A percentile compares a stretch with the other conserved stretches of the same genome.
These are phyloP conservation scores for Astrothelium subdiscretum DNA, from an alignment of 495 filamentous ascomycete species.

Conservation along the genomic window DNA sequence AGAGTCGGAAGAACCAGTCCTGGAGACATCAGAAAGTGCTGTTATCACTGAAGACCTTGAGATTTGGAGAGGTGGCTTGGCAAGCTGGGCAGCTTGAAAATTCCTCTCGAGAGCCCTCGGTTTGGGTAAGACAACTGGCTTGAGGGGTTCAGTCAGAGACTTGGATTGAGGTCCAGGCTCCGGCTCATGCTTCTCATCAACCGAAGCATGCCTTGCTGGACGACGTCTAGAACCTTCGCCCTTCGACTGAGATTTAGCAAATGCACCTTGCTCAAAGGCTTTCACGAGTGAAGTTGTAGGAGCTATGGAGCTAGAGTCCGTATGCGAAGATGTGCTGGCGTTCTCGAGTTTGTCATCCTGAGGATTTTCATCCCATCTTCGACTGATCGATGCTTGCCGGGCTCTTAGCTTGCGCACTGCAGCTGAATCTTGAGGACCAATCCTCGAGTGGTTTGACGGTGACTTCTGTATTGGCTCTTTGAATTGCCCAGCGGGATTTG, in stretches of 20 bases:
- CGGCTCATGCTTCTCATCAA: background rate
- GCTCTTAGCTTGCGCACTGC: background rate
- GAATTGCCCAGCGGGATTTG: background rate
- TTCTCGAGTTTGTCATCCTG: background rate
- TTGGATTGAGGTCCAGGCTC: background rate
- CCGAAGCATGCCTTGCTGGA: no score
- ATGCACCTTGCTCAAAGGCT: background rate
- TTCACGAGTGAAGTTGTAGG: background rate
- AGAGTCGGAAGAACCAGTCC: conserved; percentile 9
- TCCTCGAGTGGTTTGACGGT: background rate
- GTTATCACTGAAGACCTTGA: background rate
- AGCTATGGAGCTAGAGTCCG: background rate
- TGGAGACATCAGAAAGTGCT: background rate
- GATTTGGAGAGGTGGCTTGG: background rate
- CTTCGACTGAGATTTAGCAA: background rate
- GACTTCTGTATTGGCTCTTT: background rate
- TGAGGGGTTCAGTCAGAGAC: background rate
- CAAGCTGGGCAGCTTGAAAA: background rate
- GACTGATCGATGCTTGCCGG: background rate
- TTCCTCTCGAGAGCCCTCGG: background rate
- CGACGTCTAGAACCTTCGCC: background rate
- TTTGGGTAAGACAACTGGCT: background rate
- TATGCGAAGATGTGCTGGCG: background rate
- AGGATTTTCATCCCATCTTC: background rate
- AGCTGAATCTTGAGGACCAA: background rate